phyloP scores from a whole-genome alignment of 352 stramenopile genomes.

The Phytopythium sindhum region DNA sequence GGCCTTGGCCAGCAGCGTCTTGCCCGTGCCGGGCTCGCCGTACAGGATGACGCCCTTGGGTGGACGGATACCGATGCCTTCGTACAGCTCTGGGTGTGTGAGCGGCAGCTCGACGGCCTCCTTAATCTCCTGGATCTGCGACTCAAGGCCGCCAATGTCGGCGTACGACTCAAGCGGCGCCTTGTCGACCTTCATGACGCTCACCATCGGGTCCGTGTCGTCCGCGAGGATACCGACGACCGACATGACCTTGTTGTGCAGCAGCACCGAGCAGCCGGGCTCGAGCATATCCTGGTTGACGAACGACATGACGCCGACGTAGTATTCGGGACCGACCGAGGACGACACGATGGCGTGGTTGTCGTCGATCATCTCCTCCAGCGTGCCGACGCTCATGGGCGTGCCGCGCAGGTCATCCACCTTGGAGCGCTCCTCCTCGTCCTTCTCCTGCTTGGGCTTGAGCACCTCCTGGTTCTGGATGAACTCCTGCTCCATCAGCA shows the following conservation, averaged over 20 bases:
- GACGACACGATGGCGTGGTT: constrained; percentile 99
- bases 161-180: constrained; percentile 98
- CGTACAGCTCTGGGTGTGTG: constrained; percentile 99
- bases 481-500: constrained; percentile 99
- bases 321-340: constrained; percentile 98
- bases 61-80: constrained; percentile 98
- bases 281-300: constrained; percentile 99
- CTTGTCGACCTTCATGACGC: constrained; percentile 99
- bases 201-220: constrained; percentile 99
- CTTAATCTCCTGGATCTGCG: constrained; percentile 96
- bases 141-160: constrained; percentile 99
- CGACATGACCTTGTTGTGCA: constrained; percentile 99
- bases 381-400: constrained; percentile 96
- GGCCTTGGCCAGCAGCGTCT: constrained; percentile 99
- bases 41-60: constrained; percentile 99
- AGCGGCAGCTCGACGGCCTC: constrained; percentile 96
- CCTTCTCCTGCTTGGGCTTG: constrained; percentile 99
- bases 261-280: constrained; percentile 96
- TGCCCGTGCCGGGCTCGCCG: constrained; percentile 98
- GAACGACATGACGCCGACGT: constrained; percentile 99
- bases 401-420: constrained; percentile 98
- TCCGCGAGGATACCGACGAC: constrained; percentile 99
- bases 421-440: constrained; percentile 98
- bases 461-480: constrained; percentile 99
- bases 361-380: constrained; percentile 99